These are phyloP conservation scores for Magnolia kwangsiensis DNA, from an alignment of 164 flowering plant genomes.

Conservation along the genomic window DNA sequence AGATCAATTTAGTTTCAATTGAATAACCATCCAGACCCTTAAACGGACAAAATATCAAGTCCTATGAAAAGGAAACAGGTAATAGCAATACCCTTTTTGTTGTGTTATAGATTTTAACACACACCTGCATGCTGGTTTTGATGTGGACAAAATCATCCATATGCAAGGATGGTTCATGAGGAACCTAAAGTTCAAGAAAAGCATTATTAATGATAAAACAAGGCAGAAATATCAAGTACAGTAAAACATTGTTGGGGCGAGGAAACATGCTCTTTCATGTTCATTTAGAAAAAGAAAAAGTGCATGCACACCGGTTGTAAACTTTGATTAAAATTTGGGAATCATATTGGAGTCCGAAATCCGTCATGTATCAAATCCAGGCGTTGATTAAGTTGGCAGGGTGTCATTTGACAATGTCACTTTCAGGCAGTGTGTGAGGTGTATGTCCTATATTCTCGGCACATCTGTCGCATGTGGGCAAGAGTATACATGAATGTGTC, in stretches of 20 bases:
- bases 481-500: no score
- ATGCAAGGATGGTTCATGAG: conserved; percentile 60
- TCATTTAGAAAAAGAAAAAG: no score
- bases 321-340: no score
- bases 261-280: no score
- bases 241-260: neutral
- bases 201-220: neutral
- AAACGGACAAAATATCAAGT: neutral
- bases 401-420: no score
- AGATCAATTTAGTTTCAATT: neutral
- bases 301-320: no score
- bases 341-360: no score
- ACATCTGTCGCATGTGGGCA: no score
- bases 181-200: conserved; percentile 49
- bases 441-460: no score
- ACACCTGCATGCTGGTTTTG: conserved; percentile 84
- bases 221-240: neutral
- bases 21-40: neutral
- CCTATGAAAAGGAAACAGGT: neutral
- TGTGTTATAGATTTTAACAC: conserved; percentile 1
- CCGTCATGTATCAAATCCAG: no score
- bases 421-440: no score
- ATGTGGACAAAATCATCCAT: conserved; percentile 77
- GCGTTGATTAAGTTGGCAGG: no score
- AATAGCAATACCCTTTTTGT: neutral